A percentile compares a stretch with the other conserved stretches of the same genome.
These are phyloP conservation scores for Elongisporangium anandrum DNA, from an alignment of 352 stramenopile genomes.

Conservation along the genomic window DNA sequence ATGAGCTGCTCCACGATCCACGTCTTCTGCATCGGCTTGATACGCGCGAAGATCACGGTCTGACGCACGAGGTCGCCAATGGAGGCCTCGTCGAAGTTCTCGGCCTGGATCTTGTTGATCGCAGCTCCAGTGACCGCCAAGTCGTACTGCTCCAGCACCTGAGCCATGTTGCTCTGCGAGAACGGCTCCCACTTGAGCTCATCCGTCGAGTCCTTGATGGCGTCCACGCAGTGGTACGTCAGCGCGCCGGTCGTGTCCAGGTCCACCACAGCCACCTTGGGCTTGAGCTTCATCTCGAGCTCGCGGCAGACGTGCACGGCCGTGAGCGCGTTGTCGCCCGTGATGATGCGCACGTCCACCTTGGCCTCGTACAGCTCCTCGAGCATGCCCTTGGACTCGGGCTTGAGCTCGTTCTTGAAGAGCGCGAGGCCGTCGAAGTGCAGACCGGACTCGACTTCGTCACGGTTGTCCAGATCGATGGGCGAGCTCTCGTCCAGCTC, in stretches of 20 bases:
- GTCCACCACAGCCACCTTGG: slow-evolving; percentile 35
- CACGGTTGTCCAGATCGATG: slow-evolving; percentile 19
- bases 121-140: slow-evolving; percentile 47
- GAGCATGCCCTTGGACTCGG: slow-evolving; percentile 62
- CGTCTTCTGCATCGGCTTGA: slow-evolving; percentile 40
- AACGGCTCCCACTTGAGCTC: slow-evolving; percentile 24
- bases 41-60: slow-evolving; percentile 48
- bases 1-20: slow-evolving; percentile 56
- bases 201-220: slow-evolving; percentile 17
- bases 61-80: slow-evolving; percentile 27
- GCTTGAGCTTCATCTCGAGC: slow-evolving; percentile 35
- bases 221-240: slow-evolving; percentile 30
- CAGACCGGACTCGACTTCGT: slow-evolving; percentile 51
- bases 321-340: slow-evolving; percentile 64
- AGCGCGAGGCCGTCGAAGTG: slow-evolving; percentile 66
- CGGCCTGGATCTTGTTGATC: slow-evolving; percentile 24
- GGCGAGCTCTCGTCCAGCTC: slow-evolving; percentile 10
- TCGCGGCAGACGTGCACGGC: slow-evolving; percentile 36
- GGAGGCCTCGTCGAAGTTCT: slow-evolving; percentile 18
- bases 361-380: slow-evolving; percentile 50
- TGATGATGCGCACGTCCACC: slow-evolving; percentile 76
- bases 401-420: slow-evolving; percentile 84
- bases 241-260: slow-evolving; percentile 12
- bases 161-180: slow-evolving; percentile 19
- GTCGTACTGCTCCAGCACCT: slow-evolving; percentile 17